Conservation (phyloP, 768 basidiomycete species). For the Mycena olivaceomarginata region DNA sequence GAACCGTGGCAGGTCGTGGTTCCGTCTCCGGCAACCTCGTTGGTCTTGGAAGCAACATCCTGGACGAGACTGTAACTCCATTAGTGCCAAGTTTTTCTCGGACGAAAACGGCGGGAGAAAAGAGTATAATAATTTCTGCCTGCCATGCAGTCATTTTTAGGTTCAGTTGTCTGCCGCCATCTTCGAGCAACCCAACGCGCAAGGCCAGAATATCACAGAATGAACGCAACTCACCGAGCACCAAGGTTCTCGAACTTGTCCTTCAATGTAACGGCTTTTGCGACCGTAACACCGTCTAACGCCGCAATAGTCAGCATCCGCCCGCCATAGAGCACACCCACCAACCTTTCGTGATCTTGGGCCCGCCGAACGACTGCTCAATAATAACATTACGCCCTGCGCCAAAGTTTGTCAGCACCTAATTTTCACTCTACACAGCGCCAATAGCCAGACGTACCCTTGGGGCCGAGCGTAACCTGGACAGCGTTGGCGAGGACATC, state of each 20-base stretch:
- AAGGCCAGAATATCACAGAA: too few species aligned
- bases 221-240: constrained; percentile 81
- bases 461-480: constrained; percentile 96
- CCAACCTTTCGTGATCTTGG: constrained; percentile 97
- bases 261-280: constrained; percentile 94
- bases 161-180: too few species aligned
- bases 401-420: constrained; percentile 33
- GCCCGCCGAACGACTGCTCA: constrained; percentile 92
- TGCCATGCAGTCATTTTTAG: too few species aligned
- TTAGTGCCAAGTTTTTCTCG: constrained; percentile 32
- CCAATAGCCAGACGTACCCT: constrained; percentile 71
- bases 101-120: not conserved
- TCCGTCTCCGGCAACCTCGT: constrained; percentile 97
- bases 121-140: too few species aligned
- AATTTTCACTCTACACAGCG: not conserved
- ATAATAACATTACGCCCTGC: constrained; percentile 98
- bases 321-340: not conserved
- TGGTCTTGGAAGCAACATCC: constrained; percentile 97
- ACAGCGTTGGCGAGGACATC: constrained; percentile 98
- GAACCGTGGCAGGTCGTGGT: constrained; percentile 99
- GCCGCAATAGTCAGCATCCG: not conserved
- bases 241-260: constrained; percentile 99
- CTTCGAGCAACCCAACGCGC: too few species aligned
- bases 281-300: constrained; percentile 95
- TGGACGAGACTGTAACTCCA: constrained; percentile 82